phyloP scores from a whole-genome alignment of 2,329 filamentous ascomycete genomes.

The Amauroascus niger region DNA sequence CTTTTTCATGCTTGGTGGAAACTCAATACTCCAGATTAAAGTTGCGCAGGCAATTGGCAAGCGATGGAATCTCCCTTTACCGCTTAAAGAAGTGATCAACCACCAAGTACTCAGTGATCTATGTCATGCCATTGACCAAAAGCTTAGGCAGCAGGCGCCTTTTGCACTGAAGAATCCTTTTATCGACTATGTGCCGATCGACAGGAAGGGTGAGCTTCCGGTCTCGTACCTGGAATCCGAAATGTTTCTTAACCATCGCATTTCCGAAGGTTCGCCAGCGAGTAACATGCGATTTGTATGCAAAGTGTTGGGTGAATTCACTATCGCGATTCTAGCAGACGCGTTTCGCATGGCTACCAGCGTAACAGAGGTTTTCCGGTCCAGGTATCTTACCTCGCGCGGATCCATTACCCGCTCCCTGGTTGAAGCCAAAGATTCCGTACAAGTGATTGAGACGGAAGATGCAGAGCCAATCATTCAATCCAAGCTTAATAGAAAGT shows the following conservation, averaged over 20 bases:
- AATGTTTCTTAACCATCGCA: neutral
- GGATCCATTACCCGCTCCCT: neutral
- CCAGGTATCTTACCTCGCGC: neutral
- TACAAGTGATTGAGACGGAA: neutral
- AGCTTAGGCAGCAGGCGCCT: too few relatives aligned
- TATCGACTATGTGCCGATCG: neutral
- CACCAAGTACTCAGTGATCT: neutral
- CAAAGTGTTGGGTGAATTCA: neutral
- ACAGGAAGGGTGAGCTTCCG: neutral
- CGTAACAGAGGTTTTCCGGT: neutral
- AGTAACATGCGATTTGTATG: slow-evolving; percentile 2
- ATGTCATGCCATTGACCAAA: neutral
- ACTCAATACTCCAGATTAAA: slow-evolving; percentile 17
- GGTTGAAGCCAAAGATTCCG: neutral
- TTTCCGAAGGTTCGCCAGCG: neutral
- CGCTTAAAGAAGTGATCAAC: neutral
- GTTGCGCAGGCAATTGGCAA: slow-evolving; percentile 11
- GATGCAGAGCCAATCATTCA: neutral
- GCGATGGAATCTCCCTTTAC: slow-evolving; percentile 6
- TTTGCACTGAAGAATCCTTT: neutral
- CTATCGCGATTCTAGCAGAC: neutral
- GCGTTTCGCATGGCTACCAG: neutral
- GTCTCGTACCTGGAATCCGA: slow-evolving; percentile 2
- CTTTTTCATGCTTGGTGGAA: slow-evolving; percentile 16
- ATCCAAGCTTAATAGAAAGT: neutral